Percentiles rank a stretch among this genome's conserved stretches.
These are phyloP conservation scores for Raphanus hybrid DNA, from an alignment of 441 rosid species.

Conservation along the genomic window DNA sequence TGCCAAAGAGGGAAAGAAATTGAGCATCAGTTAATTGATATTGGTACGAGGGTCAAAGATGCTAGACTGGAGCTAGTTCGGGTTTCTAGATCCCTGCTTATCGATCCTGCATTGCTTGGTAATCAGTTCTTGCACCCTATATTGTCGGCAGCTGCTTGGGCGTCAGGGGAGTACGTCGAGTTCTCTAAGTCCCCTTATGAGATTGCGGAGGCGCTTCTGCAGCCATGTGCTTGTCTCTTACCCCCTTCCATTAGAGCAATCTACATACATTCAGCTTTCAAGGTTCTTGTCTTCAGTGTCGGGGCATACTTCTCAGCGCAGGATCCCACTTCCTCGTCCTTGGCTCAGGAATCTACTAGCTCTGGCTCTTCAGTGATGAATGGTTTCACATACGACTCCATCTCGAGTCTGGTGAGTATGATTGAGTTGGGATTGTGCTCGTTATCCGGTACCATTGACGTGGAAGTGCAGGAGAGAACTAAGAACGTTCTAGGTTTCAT, in stretches of 20 bases:
- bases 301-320: conserved; percentile 48
- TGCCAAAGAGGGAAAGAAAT: conserved; percentile 86
- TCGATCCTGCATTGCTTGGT: conserved; percentile 94
- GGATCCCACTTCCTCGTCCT: conserved; percentile 36
- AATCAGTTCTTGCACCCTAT: conserved; percentile 72
- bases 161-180: conserved; percentile 80
- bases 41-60: conserved; percentile 86
- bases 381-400: conserved; percentile 50
- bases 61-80: conserved; percentile 78
- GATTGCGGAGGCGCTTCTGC: conserved; percentile 80
- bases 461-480: conserved; percentile 85
- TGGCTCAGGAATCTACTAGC: conserved; percentile 33
- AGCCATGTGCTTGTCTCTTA: conserved; percentile 84
- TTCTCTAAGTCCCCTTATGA: conserved; percentile 70
- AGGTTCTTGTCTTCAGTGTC: conserved; percentile 63
- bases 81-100: conserved; percentile 71
- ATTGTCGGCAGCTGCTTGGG: conserved; percentile 89
- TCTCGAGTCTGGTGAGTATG: conserved; percentile 55
- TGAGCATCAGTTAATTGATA: conserved; percentile 82
- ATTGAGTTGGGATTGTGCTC: conserved; percentile 62
- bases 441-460: conserved; percentile 61
- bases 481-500: conserved; percentile 69
- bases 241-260: conserved; percentile 66
- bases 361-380: conserved; percentile 25
- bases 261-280: conserved; percentile 76